Base-by-base conservation (phyloP, 1,139 yeast genomes). In the Nakaseomyces delphensis region DNA sequence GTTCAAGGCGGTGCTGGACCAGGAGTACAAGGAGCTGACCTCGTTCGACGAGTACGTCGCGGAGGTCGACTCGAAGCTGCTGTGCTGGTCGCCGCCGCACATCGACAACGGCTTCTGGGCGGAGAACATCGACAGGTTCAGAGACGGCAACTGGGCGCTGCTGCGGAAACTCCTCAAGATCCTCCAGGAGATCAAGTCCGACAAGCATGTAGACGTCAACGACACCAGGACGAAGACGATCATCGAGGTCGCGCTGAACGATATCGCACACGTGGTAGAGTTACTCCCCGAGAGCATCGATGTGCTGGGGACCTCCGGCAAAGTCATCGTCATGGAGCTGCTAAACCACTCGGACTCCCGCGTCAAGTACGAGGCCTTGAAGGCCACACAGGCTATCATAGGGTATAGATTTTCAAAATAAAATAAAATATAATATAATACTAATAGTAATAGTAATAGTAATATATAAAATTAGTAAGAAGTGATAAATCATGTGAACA, bases 71-170 rank as follows among this genome's bases (percentile, higher is more conserved):
- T 79, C 91, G 45, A 78, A 81, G 55, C 73, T 77, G 49, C 74
- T 91, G 57, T 75, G 77, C 49, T 91, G 96, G 94, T 77, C 95
- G 1, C 98, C 98, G 43, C 87, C 95, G 19, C 98, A 91, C 65
- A 77, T 79, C 54, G 83, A 86, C 38, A 78, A 76, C 43, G 86
- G 84, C 43, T 91, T 91, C 62, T 91, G 98, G 96, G 71, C 79
- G 49, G 93, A 86, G 51, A 86, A 93, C 60, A 71, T 82, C 24
- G 70, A 67, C 39, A 73, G 76, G 54, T 91, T 93, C 69, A 84
- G 82, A 63, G 85, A 81, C 40, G 74, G 79, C 45, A 77, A 82
- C 56, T 89, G 81, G 77, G 79, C 78, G 59, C 66, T 83, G 39
- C 74, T 86, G 52, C 79, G 76, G 60, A 71, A 73, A 48, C 64